Conservation (phyloP, 371 early-diverging fungal species). For the Zopfochytrium polystomum region DNA sequence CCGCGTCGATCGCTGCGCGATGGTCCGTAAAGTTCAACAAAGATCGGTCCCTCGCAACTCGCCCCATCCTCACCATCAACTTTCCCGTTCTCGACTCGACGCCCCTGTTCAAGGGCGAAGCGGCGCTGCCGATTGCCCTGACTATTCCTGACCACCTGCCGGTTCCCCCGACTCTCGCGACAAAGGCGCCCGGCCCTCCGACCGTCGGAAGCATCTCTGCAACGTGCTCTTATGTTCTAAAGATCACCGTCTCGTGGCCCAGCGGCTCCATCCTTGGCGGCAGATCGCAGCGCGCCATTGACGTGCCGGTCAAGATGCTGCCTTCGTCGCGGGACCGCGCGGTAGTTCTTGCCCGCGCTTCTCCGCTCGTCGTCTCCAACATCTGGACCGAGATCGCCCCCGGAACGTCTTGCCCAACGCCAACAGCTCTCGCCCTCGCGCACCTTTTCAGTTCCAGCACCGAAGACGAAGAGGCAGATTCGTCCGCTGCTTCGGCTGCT, state of each 20-base stretch:
- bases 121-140: not conserved
- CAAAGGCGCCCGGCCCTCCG: not conserved
- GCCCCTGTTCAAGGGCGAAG: not conserved
- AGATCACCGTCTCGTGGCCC: not conserved
- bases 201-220: not conserved
- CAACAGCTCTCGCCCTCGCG: not conserved
- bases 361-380: not conserved
- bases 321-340: not conserved
- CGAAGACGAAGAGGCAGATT: not conserved
- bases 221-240: not conserved
- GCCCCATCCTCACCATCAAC: not conserved
- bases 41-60: not conserved
- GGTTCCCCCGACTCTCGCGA: not conserved
- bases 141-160: not conserved
- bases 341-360: not conserved
- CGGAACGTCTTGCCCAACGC: not conserved
- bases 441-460: not conserved
- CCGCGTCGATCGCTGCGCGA: not conserved
- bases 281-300: not conserved
- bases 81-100: not conserved
- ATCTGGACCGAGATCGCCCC: slow-evolving; percentile 5
- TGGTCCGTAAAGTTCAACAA: not conserved
- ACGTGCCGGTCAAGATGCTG: not conserved
- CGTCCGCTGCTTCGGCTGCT: not conserved
- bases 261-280: not conserved